Evolutionary conservation across 306 rosid genomes (phyloP).

Genomic region (Sechiopsis laciniata): DNA sequence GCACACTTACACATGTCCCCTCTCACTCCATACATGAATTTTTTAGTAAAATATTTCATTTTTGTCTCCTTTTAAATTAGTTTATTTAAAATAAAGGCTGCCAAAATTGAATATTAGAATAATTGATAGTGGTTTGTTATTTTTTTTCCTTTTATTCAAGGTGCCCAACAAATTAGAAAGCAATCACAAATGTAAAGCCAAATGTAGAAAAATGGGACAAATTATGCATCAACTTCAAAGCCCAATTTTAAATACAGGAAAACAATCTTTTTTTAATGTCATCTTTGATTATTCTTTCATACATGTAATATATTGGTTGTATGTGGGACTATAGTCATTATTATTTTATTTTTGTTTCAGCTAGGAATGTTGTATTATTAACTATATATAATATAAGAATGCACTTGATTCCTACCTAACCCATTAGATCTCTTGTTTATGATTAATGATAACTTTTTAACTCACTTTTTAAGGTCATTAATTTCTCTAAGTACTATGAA

Average conservation of each 20-base stretch:
- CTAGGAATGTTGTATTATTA: neutral
- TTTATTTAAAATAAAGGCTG: conserved; percentile 6
- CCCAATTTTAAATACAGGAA: neutral
- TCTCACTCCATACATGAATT: conserved; percentile 12
- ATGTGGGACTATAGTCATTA: neutral
- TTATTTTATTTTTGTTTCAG: neutral
- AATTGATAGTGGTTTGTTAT: conserved; percentile 3
- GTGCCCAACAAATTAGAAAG: conserved; percentile 6
- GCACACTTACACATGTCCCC: conserved; percentile 19
- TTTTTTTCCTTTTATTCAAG: neutral
- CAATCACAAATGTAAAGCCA: conserved; percentile 17
- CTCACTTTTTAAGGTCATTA: conserved; percentile 19
- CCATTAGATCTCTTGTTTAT: conserved; percentile 13
- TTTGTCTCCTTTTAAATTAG: neutral
- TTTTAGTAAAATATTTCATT: neutral
- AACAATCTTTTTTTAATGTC: neutral
- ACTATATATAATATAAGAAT: neutral
- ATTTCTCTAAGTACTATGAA: conserved; percentile 22
- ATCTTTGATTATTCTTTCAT: neutral
- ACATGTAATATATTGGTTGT: conserved; percentile 10
- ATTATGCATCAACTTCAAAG: conserved; percentile 3
- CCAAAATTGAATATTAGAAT: neutral
- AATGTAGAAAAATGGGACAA: conserved; percentile 14
- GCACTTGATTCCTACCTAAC: conserved; percentile 9
- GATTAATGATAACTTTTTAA: conserved; percentile 23